Conservation (phyloP, 2,329 filamentous ascomycete genomes). For the Paecilomyces sp. region DNA sequence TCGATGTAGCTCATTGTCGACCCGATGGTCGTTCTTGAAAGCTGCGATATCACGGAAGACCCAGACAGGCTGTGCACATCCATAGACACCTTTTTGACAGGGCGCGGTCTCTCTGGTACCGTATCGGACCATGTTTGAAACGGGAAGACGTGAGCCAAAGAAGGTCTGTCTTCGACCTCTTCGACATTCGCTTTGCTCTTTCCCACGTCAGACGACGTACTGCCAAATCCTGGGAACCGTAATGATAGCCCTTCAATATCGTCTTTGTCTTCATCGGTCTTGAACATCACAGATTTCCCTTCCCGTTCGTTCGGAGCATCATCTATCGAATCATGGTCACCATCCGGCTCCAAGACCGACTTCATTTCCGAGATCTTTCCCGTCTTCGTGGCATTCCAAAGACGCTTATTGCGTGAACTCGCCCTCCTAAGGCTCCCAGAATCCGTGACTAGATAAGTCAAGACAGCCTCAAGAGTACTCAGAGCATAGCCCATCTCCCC, state of each 20-base stretch:
- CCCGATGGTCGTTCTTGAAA: slow-evolving; percentile 67
- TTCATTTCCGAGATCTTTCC: slow-evolving; percentile 70
- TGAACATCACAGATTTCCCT: slow-evolving; percentile 20
- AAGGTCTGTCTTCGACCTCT: slow-evolving; percentile 19
- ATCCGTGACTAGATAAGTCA: slow-evolving; percentile 78
- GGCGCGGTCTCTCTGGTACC: slow-evolving; percentile 41
- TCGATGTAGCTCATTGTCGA: slow-evolving; percentile 68
- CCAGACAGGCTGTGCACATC: slow-evolving; percentile 83
- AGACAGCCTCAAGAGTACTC: slow-evolving; percentile 90
- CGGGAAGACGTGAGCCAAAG: slow-evolving; percentile 79
- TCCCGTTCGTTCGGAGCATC: slow-evolving; percentile 34
- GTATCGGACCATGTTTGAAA: slow-evolving; percentile 61
- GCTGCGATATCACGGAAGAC: slow-evolving; percentile 74
- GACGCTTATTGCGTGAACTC: slow-evolving; percentile 72
- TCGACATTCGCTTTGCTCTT: slow-evolving; percentile 10
- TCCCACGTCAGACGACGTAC: slow-evolving; percentile 10
- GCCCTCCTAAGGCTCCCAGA: slow-evolving; percentile 75
- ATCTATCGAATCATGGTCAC: slow-evolving; percentile 33
- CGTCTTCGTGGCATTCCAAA: slow-evolving; percentile 81
- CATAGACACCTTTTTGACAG: slow-evolving; percentile 77
- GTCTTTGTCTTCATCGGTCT: slow-evolving; percentile 27
- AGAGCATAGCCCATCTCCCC: slow-evolving; percentile 94
- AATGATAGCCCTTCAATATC: slow-evolving; percentile 14
- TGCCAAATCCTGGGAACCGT: slow-evolving; percentile 14
- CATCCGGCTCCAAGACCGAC: slow-evolving; percentile 68